Conservation (phyloP, 176 grass and related monocot species). For the Sorghum bicolor region DNA sequence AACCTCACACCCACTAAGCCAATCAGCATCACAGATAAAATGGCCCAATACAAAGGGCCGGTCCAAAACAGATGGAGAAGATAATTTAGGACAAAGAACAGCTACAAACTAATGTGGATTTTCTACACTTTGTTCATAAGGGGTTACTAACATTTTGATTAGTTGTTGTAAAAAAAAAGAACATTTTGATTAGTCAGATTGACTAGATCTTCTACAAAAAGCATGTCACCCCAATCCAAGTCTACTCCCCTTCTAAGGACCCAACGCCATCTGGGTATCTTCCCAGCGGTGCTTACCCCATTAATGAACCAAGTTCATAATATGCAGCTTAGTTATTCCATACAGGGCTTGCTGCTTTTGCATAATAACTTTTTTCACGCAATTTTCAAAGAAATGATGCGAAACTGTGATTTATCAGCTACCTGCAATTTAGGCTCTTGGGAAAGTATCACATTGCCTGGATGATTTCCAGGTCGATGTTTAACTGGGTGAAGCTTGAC, state of each 20-base stretch:
- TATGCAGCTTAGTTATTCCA: background rate
- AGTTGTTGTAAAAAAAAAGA: too few relatives aligned
- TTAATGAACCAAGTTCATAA: background rate
- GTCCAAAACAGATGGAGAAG: background rate
- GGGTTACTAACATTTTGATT: background rate
- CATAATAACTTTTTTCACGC: background rate
- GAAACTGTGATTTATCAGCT: background rate
- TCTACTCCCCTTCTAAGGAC: background rate
- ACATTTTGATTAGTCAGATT: background rate
- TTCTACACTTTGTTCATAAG: background rate
- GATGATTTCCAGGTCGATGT: constrained; percentile 31
- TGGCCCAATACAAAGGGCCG: background rate
- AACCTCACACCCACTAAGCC: background rate
- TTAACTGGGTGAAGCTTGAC: constrained; percentile 53
- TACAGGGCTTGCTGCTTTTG: background rate
- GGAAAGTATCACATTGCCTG: constrained; percentile 47
- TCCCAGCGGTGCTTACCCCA: background rate
- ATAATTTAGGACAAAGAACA: background rate
- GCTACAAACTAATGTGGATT: background rate
- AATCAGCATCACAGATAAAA: background rate
- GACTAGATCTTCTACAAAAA: background rate
- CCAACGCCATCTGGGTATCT: background rate
- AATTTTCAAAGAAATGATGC: background rate
- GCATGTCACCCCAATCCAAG: background rate
- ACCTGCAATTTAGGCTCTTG: constrained; percentile 45